Percentiles rank a stretch among this genome's conserved stretches.
Conservation (phyloP, 257 asterid species). For the Plantago elongata region DNA sequence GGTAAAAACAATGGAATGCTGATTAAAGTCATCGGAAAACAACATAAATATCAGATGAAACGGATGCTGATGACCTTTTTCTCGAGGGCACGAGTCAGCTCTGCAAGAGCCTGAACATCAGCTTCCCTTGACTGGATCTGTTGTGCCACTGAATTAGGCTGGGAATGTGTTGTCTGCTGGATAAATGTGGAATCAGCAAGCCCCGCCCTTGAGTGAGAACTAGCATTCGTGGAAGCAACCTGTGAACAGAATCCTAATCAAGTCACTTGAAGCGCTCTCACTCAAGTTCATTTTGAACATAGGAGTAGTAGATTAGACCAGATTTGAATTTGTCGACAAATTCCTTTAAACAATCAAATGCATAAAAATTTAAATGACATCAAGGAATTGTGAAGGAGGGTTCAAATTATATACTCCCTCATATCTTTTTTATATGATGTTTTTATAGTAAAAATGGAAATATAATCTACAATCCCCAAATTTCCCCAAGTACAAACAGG, state of each 20-base stretch:
- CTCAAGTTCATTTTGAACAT: conserved; percentile 3
- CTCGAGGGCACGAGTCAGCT: conserved; percentile 78
- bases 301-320: background rate
- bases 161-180: conserved; percentile 41
- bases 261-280: conserved; percentile 14
- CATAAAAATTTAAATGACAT: conserved; percentile 5
- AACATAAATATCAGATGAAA: background rate
- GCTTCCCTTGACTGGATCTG: conserved; percentile 87
- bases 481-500: no score
- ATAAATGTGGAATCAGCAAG: conserved; percentile 31
- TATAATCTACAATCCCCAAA: background rate
- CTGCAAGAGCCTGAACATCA: conserved; percentile 77
- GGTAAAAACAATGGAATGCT: background rate
- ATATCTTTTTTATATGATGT: no score
- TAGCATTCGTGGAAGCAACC: conserved; percentile 45
- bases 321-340: background rate
- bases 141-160: conserved; percentile 37
- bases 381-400: background rate
- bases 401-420: no score
- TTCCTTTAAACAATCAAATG: background rate
- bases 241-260: conserved; percentile 21
- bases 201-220: conserved; percentile 29
- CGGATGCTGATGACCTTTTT: conserved; percentile 58
- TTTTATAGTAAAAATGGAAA: background rate
- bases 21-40: conserved; percentile 1